Evolutionary conservation across 805 yeast species (phyloP).

Genomic region (Metschnikowia orientalis): DNA sequence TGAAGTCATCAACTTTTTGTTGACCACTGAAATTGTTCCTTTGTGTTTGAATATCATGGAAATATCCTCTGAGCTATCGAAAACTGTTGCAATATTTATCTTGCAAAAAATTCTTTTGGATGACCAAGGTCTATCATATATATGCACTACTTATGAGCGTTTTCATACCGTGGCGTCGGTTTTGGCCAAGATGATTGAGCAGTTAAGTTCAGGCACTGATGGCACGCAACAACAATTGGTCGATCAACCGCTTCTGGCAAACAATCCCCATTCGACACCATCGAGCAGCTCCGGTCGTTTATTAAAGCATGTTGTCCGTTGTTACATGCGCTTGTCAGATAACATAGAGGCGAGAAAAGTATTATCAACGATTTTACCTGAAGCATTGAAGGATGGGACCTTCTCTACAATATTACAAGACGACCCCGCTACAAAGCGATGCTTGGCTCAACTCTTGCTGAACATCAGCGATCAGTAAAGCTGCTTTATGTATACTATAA

Average conservation of each 20-base stretch:
- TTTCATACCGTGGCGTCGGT: constrained; percentile 93
- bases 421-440: constrained; percentile 82
- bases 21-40: constrained; percentile 96
- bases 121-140: constrained; percentile 84
- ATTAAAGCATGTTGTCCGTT: constrained; percentile 88
- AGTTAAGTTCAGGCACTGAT: constrained; percentile 49
- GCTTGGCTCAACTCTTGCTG: constrained; percentile 75
- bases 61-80: constrained; percentile 85
- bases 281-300: constrained; percentile 66
- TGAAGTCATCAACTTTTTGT: constrained; percentile 84
- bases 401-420: constrained; percentile 75
- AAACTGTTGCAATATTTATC: constrained; percentile 95
- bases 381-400: constrained; percentile 81
- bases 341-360: constrained; percentile 88
- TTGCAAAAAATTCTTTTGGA: constrained; percentile 89
- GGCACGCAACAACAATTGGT: constrained; percentile 37
- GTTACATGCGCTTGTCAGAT: constrained; percentile 86
- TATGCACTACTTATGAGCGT: constrained; percentile 92
- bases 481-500: neutral
- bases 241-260: constrained; percentile 4
- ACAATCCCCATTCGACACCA: constrained; percentile 12
- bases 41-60: constrained; percentile 93
- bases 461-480: constrained; percentile 41
- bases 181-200: constrained; percentile 81
- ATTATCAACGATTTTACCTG: constrained; percentile 77